Evolutionary conservation across 2,329 filamentous ascomycete species (phyloP), one percentile per base, ranked within the genome.

Genomic region (Fusarium redolens): DNA sequence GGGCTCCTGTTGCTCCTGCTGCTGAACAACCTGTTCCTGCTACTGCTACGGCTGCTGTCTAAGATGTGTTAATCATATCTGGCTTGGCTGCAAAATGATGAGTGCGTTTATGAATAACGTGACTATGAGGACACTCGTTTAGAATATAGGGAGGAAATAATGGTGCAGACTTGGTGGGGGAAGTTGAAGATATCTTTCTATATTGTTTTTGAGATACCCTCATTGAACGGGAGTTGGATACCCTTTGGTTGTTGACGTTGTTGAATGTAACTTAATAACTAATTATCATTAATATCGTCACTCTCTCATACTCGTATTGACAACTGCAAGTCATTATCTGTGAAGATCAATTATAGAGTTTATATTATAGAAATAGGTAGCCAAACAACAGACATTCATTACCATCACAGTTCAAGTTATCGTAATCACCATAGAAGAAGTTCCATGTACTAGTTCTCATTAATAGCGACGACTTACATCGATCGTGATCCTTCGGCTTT

Each of bases 201-300:
- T 25, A 33, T 37, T 67, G 44, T 40, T 47, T 55, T 62, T 43
- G 31, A 71, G 67, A 77, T 75, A 74, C 71, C 75, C 71, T 77
- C 75, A 11, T 75, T 68, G 61, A 45, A 54, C 57, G 61, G 69
- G 66, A 75, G 55, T 60, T 54, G 64, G 70, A 76, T 52, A 61
- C 61, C 68, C 61, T 70, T 40, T 35, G 31, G 31, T 31, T 66
- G n/a, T 31, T 22, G 18, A 44, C 59, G 22, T n/a, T 43, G 51
- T 40, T 35, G 25, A 25, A 28, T 30, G 28, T 31, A 40, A n/a
- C 25, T 10, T 70, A 74, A 76, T 74, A 44, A 41, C 18, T 75
- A 75, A 76, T 75, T 22, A 28, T 30, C 11, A 33, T 15, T 22
- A 3, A 41, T 44, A n/a, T 48, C 7, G 25, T 43, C 15, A 20